phyloP scores from a whole-genome alignment of 192 early-diverging fungal genomes.

The Powellomyces hirtus region DNA sequence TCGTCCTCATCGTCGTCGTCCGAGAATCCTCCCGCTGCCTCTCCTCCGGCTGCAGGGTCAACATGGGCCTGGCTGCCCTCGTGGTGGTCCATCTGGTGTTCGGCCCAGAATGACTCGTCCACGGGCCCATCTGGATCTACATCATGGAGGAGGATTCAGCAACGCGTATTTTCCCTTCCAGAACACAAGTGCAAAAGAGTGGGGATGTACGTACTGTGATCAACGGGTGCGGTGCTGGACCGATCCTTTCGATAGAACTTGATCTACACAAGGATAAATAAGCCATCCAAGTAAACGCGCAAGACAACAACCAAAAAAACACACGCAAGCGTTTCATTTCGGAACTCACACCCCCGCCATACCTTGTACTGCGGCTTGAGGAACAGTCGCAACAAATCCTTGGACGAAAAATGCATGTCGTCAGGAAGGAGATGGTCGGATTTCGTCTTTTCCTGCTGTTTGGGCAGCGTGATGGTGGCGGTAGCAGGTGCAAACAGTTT shows the following conservation, averaged over 20 bases:
- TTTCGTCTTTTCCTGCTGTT: slow-evolving; percentile 46
- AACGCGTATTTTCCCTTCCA: not conserved
- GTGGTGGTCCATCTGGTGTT: slow-evolving; percentile 25
- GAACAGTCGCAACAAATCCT: slow-evolving; percentile 61
- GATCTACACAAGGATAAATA: slow-evolving; percentile 16
- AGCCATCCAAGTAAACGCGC: not conserved
- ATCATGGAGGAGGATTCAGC: not conserved
- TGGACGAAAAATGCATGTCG: slow-evolving; percentile 73
- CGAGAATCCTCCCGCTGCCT: not conserved
- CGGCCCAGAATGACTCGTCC: slow-evolving; percentile 27
- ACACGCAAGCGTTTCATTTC: too few species aligned
- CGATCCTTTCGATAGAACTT: slow-evolving; percentile 26
- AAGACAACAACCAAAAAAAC: too few species aligned
- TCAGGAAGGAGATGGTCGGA: slow-evolving; percentile 74
- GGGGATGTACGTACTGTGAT: slow-evolving; percentile 4
- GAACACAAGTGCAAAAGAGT: not conserved
- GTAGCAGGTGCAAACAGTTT: slow-evolving; percentile 70
- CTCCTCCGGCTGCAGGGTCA: slow-evolving; percentile 1
- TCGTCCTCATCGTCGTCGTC: slow-evolving; percentile 28
- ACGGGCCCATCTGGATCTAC: slow-evolving; percentile 22
- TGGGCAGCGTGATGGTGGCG: slow-evolving; percentile 55
- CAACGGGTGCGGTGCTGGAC: not conserved
- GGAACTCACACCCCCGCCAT: too few species aligned
- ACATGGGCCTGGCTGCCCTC: slow-evolving; percentile 14
- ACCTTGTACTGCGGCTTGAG: slow-evolving; percentile 43